Evolutionary conservation across 164 flowering plant species (phyloP), one percentile per base, ranked within the genome.

Genomic region (Tetrastigma voinierianum): DNA sequence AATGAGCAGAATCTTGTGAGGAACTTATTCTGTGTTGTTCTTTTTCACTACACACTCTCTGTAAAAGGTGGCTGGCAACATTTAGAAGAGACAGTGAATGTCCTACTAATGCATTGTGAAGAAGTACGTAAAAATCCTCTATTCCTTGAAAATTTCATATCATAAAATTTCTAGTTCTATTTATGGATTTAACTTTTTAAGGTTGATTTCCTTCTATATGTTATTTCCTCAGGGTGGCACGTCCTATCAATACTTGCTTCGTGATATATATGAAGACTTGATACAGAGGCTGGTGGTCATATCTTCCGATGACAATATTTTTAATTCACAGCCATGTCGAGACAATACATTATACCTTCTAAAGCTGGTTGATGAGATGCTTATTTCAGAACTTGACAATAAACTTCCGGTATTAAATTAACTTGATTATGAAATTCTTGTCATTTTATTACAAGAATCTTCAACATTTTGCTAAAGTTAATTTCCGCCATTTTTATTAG

Each of bases 11-110:
- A 58, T 62, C 62, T 80, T 54, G 85, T 86, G 66, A 88, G 85
- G 78, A 82, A 67, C 45, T 65, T 93, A 62, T 93, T 88, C 72
- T 82, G 78, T 81, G 74, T 79, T 77, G 99, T 93, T 74, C 98
- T 96, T 64, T 79, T 83, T 65, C 84, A 96, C 80, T 90, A 80
- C 73, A 71, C 86, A 54, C 76, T 58, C 61, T 90, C 82, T 49
- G 86, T 91, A 16, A 96, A 91, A 83, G 97, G 99, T 70, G 99
- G 99, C 57, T 96, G 99, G 99, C 98, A 90, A 77, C 90, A 88
- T 47, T 73, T 96, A 62, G 99, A 96, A 74, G 98, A 96, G 69
- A 96, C 97, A 24, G 75, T 82, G 70, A 88, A 87, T 81, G 88
- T 90, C 75, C 70, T 96, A 48, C 86, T 84, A 4, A 46, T 79